Evolutionary conservation across 108 stramenopile genomes (phyloP).

Genomic region (Cylindrotheca fusiformis): DNA sequence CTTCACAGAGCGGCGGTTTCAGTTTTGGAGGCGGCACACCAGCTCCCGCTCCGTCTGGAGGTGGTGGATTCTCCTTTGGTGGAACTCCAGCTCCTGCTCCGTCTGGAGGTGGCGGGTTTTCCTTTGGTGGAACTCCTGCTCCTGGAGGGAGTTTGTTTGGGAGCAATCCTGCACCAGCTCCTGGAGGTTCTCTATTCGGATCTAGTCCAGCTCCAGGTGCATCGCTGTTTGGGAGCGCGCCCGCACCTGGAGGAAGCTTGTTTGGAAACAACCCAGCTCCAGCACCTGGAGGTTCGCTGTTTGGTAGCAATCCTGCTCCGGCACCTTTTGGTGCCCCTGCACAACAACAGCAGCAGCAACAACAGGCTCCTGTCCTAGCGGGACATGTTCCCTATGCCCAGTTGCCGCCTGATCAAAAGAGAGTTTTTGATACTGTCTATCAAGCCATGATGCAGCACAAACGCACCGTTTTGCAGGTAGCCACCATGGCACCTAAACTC

Average conservation of each 20-base stretch:
- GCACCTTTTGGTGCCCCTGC: slow-evolving; percentile 32
- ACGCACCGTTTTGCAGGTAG: slow-evolving; percentile 53
- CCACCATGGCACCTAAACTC: slow-evolving; percentile 69
- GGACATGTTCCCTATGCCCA: slow-evolving; percentile 58
- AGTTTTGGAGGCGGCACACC: slow-evolving; percentile 32
- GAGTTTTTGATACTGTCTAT: slow-evolving; percentile 69
- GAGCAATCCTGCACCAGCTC: slow-evolving; percentile 36
- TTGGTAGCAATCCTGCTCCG: slow-evolving; percentile 49
- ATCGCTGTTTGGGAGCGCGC: slow-evolving; percentile 32
- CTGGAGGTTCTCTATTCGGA: slow-evolving; percentile 31
- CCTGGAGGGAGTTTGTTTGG: slow-evolving; percentile 57
- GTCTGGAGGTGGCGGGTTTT: slow-evolving; percentile 38
- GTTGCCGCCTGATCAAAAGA: slow-evolving; percentile 58
- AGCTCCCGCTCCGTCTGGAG: slow-evolving; percentile 18
- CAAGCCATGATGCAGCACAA: slow-evolving; percentile 79
- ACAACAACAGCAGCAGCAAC: slow-evolving; percentile 7
- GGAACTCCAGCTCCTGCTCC: slow-evolving; percentile 48
- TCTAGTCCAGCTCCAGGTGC: slow-evolving; percentile 26
- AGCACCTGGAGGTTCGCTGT: slow-evolving; percentile 53
- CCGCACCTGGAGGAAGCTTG: slow-evolving; percentile 52
- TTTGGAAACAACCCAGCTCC: slow-evolving; percentile 65
- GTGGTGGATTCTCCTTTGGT: slow-evolving; percentile 41
- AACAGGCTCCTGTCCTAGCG: slow-evolving; percentile 42
- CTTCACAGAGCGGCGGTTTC: slow-evolving; percentile 40
- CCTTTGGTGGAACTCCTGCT: slow-evolving; percentile 44